Evolutionary conservation across 768 basidiomycete genomes (phyloP).

Genomic region (Crepidotus variabilis): DNA sequence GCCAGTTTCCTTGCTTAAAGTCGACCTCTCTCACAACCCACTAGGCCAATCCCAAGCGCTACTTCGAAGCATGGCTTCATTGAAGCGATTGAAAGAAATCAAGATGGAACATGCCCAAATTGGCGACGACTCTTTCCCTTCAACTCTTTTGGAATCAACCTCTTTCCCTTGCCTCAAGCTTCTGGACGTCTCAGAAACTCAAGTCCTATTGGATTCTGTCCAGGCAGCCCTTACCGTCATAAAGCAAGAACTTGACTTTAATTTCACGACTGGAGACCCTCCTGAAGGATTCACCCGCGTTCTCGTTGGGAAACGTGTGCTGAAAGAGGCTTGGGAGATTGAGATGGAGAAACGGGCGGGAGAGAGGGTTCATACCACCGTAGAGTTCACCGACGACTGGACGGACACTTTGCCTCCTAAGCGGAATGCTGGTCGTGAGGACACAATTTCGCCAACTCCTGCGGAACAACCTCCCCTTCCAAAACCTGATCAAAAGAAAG

Average conservation of each 20-base stretch:
- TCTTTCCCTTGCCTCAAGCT: constrained; percentile 51
- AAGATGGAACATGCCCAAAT: constrained; percentile 54
- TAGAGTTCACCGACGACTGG: constrained; percentile 20
- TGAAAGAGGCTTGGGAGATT: constrained; percentile 79
- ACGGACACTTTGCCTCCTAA: constrained; percentile 1
- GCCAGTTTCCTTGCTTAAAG: constrained; percentile 50
- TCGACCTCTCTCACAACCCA: constrained; percentile 68
- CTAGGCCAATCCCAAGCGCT: constrained; percentile 43
- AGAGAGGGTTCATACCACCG: constrained; percentile 33
- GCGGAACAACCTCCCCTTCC: not conserved
- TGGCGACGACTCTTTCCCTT: constrained; percentile 54
- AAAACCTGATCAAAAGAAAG: not conserved
- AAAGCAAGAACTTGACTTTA: constrained; percentile 49
- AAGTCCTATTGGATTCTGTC: constrained; percentile 44
- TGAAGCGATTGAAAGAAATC: constrained; percentile 56
- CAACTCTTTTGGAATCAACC: constrained; percentile 29
- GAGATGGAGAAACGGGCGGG: constrained; percentile 59
- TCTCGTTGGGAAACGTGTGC: constrained; percentile 63
- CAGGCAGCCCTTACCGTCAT: constrained; percentile 41
- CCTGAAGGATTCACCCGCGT: constrained; percentile 50
- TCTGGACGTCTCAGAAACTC: constrained; percentile 67
- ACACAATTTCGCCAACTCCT: constrained; percentile 9
- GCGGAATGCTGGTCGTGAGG: constrained; percentile 4
- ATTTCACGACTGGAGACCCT: constrained; percentile 51
- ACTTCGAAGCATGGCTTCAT: constrained; percentile 40